Evolutionary conservation across 495 filamentous ascomycete genomes (phyloP).

Genomic region (Hypomontagnella monticulosa): DNA sequence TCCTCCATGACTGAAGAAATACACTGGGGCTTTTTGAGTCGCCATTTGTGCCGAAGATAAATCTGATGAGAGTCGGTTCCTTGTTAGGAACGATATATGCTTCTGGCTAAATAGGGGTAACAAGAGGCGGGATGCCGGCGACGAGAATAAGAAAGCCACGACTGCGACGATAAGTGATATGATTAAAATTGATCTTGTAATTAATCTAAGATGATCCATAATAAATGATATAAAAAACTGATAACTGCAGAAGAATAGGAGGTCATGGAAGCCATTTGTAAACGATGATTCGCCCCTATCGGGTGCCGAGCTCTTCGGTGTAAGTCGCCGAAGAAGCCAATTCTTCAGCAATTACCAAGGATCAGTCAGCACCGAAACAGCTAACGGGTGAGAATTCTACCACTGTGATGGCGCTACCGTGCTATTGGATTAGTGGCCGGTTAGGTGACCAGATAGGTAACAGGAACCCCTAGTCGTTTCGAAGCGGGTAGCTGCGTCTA

Average conservation of each 20-base stretch:
- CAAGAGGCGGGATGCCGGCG: constrained; percentile 13
- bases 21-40: constrained; percentile 67
- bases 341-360: constrained; percentile 44
- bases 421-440: not conserved
- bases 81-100: constrained; percentile 21
- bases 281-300: constrained; percentile 1
- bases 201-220: constrained; percentile 21
- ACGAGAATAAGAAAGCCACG: constrained; percentile 41
- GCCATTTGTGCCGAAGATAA: constrained; percentile 19
- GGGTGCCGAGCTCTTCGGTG: constrained; percentile 8
- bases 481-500: not conserved
- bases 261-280: constrained; percentile 21
- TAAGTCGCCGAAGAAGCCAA: constrained; percentile 7
- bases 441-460: not conserved
- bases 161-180: constrained; percentile 36
- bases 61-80: constrained; percentile 11
- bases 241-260: not conserved
- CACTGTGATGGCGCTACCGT: not conserved
- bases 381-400: not conserved
- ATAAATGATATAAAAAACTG: not conserved
- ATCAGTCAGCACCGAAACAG: constrained; percentile 39
- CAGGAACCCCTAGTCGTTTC: not conserved
- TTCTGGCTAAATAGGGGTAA: constrained; percentile 32
- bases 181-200: constrained; percentile 27
- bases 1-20: constrained; percentile 82